A percentile compares a stretch with the other conserved stretches of the same genome.
phyloP scores from a whole-genome alignment of 441 rosid species.

The Syzygium syzygioides region DNA sequence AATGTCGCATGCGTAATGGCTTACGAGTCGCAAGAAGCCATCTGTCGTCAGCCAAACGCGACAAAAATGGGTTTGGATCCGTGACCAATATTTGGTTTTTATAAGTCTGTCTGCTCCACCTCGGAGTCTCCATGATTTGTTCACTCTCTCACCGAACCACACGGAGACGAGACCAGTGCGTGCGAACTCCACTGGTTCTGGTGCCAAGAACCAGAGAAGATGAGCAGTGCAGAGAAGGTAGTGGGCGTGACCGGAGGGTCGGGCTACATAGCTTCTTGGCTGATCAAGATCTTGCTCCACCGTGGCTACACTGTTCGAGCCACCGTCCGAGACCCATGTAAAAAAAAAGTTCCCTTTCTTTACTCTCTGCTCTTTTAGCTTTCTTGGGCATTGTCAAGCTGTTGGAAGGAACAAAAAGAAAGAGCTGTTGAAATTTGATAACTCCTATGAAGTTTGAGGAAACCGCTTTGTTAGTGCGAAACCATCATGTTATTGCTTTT shows the following conservation, averaged over 20 bases:
- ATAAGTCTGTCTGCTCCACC: neutral
- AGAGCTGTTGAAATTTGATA: neutral
- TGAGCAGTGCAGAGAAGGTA: neutral
- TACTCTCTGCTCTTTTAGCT: neutral
- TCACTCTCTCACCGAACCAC: neutral
- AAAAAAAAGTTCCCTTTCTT: neutral
- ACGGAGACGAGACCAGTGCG: neutral
- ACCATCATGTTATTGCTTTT: neutral
- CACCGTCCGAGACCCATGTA: conserved; percentile 21
- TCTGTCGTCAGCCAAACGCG: neutral
- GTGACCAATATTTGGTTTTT: neutral
- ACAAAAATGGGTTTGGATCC: neutral
- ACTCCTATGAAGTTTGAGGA: neutral
- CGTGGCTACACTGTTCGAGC: conserved; percentile 21
- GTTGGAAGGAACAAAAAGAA: neutral
- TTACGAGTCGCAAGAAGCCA: neutral
- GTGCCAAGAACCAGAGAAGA: neutral
- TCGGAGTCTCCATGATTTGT: neutral
- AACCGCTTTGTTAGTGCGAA: neutral
- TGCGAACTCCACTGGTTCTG: neutral
- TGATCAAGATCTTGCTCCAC: conserved; percentile 16
- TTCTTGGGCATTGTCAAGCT: neutral
- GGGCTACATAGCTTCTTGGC: conserved; percentile 28
- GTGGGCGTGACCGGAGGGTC: conserved; percentile 23
- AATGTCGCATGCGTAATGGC: neutral